phyloP scores from a whole-genome alignment of 352 stramenopile species.

The Globisporangium cylindrosporum region DNA sequence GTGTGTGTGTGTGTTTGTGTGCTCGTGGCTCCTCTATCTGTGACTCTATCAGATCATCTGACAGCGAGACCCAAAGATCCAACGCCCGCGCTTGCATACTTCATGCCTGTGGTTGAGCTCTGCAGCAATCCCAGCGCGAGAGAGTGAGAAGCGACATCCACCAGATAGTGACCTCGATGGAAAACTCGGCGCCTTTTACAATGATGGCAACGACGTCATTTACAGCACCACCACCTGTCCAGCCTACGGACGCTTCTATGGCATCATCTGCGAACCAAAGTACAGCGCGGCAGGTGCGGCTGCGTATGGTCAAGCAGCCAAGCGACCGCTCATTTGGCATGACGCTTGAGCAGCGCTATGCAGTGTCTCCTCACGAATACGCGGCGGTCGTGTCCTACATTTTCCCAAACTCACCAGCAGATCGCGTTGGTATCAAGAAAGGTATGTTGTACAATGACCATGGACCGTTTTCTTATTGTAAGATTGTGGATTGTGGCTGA shows the following conservation, averaged over 20 bases:
- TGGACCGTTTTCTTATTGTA: not conserved
- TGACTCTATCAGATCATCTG: not conserved
- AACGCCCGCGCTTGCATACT: not conserved
- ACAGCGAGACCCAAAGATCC: not conserved
- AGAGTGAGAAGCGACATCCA: not conserved
- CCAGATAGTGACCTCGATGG: slow-evolving; percentile 1
- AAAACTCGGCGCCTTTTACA: slow-evolving; percentile 4
- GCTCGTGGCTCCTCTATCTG: not conserved
- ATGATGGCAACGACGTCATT: not conserved
- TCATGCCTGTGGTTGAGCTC: not conserved
- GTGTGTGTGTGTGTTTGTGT: not conserved
- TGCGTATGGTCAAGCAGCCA: slow-evolving; percentile 42
- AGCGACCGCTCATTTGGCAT: slow-evolving; percentile 69
- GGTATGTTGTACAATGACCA: slow-evolving; percentile 20
- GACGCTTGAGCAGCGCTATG: slow-evolving; percentile 44
- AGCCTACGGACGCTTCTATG: not conserved
- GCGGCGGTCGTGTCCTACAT: slow-evolving; percentile 57
- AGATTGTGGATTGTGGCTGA: not conserved
- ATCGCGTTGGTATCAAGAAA: slow-evolving; percentile 49
- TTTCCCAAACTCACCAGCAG: slow-evolving; percentile 50
- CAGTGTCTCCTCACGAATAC: slow-evolving; percentile 13
- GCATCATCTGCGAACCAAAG: not conserved
- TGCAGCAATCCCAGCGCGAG: not conserved
- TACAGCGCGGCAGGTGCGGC: slow-evolving; percentile 14
- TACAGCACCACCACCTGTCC: not conserved